These are phyloP conservation scores for Amylocarpus encephaloides DNA, from an alignment of 2,329 filamentous ascomycete species.

Conservation along the genomic window DNA sequence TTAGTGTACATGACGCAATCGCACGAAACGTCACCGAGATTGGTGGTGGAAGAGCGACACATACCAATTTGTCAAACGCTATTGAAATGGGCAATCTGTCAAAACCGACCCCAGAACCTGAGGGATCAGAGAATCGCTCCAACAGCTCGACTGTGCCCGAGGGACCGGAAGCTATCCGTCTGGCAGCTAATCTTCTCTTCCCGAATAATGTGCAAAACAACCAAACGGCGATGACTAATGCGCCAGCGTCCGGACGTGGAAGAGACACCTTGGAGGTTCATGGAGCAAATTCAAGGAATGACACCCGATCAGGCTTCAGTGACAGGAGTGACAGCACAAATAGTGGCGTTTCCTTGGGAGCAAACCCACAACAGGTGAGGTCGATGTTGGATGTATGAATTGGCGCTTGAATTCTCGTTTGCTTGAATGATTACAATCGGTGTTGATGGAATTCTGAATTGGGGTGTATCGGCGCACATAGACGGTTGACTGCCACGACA, in stretches of 20 bases:
- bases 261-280: slow-evolving; percentile 2
- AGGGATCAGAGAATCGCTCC: slow-evolving; percentile 16
- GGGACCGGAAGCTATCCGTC: slow-evolving; percentile 37
- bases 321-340: slow-evolving; percentile 23
- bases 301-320: slow-evolving; percentile 5
- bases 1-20: slow-evolving; percentile 30
- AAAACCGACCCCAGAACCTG: slow-evolving; percentile 13
- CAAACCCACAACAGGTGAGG: slow-evolving; percentile 31
- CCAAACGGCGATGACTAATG: slow-evolving; percentile 14
- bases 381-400: slow-evolving; percentile 39
- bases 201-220: slow-evolving; percentile 6
- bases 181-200: slow-evolving; percentile 16
- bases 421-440: no score
- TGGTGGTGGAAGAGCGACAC: slow-evolving; percentile 29
- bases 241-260: slow-evolving; percentile 5
- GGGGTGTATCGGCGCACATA: no score
- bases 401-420: no score
- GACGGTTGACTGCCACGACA: no score
- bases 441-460: no score
- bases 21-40: slow-evolving; percentile 32
- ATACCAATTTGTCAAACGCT: slow-evolving; percentile 25
- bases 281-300: not conserved
- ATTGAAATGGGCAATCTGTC: slow-evolving; percentile 36
- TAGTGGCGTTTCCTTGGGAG: slow-evolving; percentile 24
- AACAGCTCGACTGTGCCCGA: slow-evolving; percentile 34